Conservation (phyloP, 371 early-diverging fungal genomes). For the Sporodiniella umbellata region DNA sequence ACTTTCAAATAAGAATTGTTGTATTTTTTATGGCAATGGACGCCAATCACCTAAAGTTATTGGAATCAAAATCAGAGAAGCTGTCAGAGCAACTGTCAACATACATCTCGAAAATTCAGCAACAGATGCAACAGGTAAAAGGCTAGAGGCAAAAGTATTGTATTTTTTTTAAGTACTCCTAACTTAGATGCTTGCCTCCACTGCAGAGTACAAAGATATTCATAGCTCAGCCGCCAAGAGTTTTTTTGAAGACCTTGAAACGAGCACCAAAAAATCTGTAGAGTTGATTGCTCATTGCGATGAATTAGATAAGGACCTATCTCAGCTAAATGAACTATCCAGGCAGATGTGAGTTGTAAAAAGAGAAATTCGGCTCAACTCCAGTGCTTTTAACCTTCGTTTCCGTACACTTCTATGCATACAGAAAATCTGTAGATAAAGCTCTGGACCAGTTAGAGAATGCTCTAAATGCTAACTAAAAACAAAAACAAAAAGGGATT, state of each 20-base stretch:
- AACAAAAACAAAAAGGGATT: neutral
- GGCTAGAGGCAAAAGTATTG: neutral
- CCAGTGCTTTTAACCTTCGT: neutral
- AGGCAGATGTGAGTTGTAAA: conserved; percentile 19
- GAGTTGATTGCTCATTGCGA: conserved; percentile 27
- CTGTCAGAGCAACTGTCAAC: conserved; percentile 8
- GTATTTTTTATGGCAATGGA: conserved; percentile 2
- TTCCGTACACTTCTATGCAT: no score
- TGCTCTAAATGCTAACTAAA: conserved; percentile 3
- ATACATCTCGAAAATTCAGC: conserved; percentile 12
- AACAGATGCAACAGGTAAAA: conserved; percentile 18
- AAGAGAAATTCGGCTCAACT: neutral
- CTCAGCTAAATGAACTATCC: conserved; percentile 16
- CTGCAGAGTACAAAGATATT: conserved; percentile 11
- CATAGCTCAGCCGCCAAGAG: conserved; percentile 9
- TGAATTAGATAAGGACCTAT: conserved; percentile 26
- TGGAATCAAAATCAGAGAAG: conserved; percentile 12
- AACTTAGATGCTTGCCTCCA: conserved; percentile 20
- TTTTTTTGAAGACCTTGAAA: conserved; percentile 11
- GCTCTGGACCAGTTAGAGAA: conserved; percentile 15
- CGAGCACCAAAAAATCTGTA: conserved; percentile 13
- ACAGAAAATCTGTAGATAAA: conserved; percentile 21
- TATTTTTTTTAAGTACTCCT: neutral
- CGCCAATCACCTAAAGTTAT: conserved; percentile 8
- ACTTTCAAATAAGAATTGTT: neutral